Evolutionary conservation across 371 early-diverging fungal species (phyloP).

Genomic region (Saksenaea oblongispora): DNA sequence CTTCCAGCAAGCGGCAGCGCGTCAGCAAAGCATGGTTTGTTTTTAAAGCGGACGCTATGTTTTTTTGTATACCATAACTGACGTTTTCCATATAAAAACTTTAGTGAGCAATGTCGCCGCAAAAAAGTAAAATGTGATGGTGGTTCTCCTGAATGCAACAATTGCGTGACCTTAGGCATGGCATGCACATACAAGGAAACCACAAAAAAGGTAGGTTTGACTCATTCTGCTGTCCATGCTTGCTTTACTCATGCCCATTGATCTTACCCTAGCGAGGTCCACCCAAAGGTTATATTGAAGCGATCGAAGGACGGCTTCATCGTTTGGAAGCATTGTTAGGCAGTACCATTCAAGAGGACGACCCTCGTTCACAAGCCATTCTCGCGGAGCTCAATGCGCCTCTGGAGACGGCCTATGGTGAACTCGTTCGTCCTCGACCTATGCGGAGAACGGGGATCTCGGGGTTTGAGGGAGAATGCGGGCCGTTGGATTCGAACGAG

Average conservation of each 20-base stretch:
- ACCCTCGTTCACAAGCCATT: conserved; percentile 59
- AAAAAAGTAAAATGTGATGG: conserved; percentile 72
- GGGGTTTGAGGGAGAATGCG: conserved; percentile 22
- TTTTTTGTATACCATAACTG: neutral
- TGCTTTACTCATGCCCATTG: too few relatives aligned
- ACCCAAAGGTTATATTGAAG: conserved; percentile 76
- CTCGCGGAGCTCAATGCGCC: conserved; percentile 59
- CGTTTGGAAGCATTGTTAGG: conserved; percentile 65
- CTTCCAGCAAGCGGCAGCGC: conserved; percentile 37
- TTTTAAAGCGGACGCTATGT: neutral
- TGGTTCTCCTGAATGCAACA: conserved; percentile 45
- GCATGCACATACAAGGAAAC: conserved; percentile 44
- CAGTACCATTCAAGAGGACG: conserved; percentile 57
- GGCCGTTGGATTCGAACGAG: conserved; percentile 3
- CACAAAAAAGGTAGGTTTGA: conserved; percentile 38
- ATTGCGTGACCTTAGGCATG: conserved; percentile 30
- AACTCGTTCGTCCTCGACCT: conserved; percentile 37
- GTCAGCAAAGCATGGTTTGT: conserved; percentile 51
- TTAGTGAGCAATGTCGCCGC: conserved; percentile 57
- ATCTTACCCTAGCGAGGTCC: conserved; percentile 60
- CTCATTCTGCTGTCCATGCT: too few relatives aligned
- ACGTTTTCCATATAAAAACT: neutral
- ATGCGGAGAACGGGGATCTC: conserved; percentile 24
- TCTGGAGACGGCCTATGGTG: conserved; percentile 45
- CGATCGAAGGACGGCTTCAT: conserved; percentile 68